These are phyloP conservation scores for Ilex aquifolium DNA, from an alignment of 257 asterid genomes.

Conservation along the genomic window DNA sequence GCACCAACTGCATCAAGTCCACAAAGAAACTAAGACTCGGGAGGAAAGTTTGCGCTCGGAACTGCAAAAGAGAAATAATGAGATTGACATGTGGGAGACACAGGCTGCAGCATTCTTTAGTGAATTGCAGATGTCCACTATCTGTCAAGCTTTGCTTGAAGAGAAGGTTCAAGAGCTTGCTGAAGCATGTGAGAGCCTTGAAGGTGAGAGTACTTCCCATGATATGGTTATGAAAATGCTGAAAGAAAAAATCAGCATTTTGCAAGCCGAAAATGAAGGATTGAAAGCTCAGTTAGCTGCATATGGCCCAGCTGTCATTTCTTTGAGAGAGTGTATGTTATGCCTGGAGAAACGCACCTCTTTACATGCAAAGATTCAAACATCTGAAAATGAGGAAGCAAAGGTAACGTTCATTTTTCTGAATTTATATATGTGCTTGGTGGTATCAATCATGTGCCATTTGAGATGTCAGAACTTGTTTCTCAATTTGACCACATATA, in stretches of 20 bases:
- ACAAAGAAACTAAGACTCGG: background rate
- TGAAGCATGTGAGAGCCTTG: constrained; percentile 2
- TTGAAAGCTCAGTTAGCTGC: too few relatives aligned
- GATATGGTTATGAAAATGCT: background rate
- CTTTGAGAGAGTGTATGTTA: background rate
- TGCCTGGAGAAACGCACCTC: background rate
- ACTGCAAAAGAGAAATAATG: background rate
- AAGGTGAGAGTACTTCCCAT: background rate
- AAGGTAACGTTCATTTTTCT: background rate
- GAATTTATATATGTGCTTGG: background rate
- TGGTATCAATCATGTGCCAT: too few relatives aligned
- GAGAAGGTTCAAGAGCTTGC: background rate
- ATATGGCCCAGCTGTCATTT: background rate
- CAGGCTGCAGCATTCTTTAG: background rate
- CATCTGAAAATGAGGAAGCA: background rate
- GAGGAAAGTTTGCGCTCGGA: background rate
- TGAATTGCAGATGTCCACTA: background rate
- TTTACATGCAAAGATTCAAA: background rate
- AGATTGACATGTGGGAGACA: background rate
- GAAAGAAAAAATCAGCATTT: background rate
- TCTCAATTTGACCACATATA: too few relatives aligned
- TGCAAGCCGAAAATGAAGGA: too few relatives aligned
- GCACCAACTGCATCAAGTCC: background rate
- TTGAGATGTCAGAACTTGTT: too few relatives aligned
- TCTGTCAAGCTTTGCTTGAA: background rate